Evolutionary conservation across 1,284 basidiomycete genomes (phyloP).

Genomic region (Cutaneotrichosporon cyanovorans): DNA sequence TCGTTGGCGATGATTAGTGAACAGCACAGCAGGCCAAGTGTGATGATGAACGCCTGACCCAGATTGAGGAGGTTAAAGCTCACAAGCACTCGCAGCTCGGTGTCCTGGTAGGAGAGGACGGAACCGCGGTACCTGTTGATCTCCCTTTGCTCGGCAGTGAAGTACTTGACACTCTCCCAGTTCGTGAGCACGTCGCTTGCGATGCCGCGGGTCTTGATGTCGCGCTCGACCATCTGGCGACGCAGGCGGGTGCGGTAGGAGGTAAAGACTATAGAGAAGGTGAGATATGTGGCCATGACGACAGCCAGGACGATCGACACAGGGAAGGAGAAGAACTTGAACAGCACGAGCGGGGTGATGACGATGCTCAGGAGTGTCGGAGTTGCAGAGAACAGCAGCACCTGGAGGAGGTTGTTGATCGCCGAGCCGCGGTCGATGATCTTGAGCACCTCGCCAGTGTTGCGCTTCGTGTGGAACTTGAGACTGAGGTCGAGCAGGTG

Average conservation of each 20-base stretch:
- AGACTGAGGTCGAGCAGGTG: conserved; percentile 85
- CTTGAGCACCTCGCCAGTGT: conserved; percentile 91
- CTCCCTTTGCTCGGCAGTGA: conserved; percentile 92
- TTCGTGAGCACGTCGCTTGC: conserved; percentile 97
- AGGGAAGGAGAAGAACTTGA: conserved; percentile 59
- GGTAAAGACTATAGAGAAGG: conserved; percentile 91
- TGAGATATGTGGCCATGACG: conserved; percentile 82
- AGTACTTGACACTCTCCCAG: conserved; percentile 95
- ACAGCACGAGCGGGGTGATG: conserved; percentile 91
- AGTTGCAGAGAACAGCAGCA: conserved; percentile 85
- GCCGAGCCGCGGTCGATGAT: conserved; percentile 98
- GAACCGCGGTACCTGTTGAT: conserved; percentile 80
- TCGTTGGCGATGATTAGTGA: conserved; percentile 93
- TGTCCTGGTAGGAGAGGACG: conserved; percentile 76
- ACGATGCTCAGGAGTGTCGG: conserved; percentile 92
- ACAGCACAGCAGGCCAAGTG: conserved; percentile 76
- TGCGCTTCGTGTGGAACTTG: conserved; percentile 86
- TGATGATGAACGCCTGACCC: conserved; percentile 91
- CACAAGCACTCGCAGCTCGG: conserved; percentile 85
- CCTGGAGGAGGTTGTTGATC: conserved; percentile 87
- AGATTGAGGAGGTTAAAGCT: conserved; percentile 86
- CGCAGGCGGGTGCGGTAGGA: conserved; percentile 73
- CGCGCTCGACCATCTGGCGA: conserved; percentile 84
- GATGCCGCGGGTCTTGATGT: conserved; percentile 85
- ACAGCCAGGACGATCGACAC: conserved; percentile 78